phyloP scores from a whole-genome alignment of 176 grass and related monocot genomes.

The Olyra latifolia region DNA sequence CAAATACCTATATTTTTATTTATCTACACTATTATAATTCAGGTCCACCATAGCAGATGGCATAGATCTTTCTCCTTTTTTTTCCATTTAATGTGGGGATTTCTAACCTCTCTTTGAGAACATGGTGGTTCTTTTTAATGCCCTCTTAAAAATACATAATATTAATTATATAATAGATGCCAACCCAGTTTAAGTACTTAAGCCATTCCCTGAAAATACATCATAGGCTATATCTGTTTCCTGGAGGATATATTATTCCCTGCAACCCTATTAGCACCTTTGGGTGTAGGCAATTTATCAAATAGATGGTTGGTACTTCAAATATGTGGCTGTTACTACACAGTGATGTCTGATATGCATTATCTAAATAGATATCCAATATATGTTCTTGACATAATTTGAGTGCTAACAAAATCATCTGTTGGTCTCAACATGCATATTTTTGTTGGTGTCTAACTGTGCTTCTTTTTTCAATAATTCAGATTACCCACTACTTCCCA shows the following conservation, averaged over 20 bases:
- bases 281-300: background rate
- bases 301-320: background rate
- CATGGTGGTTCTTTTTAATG: background rate
- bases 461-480: conserved; percentile 3
- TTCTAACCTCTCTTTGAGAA: background rate
- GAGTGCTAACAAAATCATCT: background rate
- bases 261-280: background rate
- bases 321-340: background rate
- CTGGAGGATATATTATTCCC: background rate
- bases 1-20: background rate
- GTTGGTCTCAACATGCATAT: background rate
- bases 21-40: background rate
- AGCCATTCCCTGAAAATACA: background rate
- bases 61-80: background rate
- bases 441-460: background rate
- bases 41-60: background rate
- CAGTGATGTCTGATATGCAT: background rate
- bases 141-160: background rate
- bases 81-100: background rate
- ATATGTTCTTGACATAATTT: background rate
- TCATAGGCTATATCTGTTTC: background rate
- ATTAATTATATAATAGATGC: background rate
- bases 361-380: conserved; percentile 12
- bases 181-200: background rate
- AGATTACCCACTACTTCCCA: background rate